phyloP scores from a whole-genome alignment of 2,329 filamentous ascomycete genomes.

The Trichoderma lentiforme region DNA sequence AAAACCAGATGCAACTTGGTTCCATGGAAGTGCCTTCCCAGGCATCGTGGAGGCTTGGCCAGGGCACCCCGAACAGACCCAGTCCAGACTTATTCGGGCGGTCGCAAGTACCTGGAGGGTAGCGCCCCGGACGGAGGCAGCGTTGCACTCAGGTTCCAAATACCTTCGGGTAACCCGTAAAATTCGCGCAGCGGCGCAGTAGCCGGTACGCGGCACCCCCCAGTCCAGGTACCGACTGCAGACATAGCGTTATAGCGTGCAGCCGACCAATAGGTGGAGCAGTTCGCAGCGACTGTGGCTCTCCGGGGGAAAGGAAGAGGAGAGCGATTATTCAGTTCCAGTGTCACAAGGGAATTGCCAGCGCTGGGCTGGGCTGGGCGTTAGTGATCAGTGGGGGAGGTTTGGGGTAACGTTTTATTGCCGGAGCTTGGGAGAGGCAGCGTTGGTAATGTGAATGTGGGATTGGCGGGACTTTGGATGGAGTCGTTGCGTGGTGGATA shows the following conservation, averaged over 20 bases:
- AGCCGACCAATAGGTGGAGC: neutral
- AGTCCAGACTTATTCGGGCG: neutral
- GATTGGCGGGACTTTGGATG: neutral
- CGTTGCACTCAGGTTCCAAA: neutral
- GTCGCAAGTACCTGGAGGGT: neutral
- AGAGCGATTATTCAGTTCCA: neutral
- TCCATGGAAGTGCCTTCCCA: neutral
- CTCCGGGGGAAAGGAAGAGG: slow-evolving; percentile 22
- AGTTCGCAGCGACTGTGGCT: neutral
- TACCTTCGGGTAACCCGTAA: neutral
- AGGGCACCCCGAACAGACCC: neutral
- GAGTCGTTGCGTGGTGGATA: neutral
- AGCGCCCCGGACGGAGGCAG: neutral
- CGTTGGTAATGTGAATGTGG: neutral
- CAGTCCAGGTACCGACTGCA: neutral
- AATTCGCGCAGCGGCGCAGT: neutral
- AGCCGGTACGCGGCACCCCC: neutral
- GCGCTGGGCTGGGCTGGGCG: neutral
- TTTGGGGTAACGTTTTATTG: slow-evolving; percentile 6
- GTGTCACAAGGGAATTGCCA: neutral
- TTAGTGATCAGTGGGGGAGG: slow-evolving; percentile 2
- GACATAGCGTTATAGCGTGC: neutral
- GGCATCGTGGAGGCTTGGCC: neutral
- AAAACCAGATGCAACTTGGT: neutral
- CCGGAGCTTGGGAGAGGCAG: neutral